Evolutionary conservation across 768 basidiomycete species (phyloP).

Genomic region (Omphalotus guepiniiformis): DNA sequence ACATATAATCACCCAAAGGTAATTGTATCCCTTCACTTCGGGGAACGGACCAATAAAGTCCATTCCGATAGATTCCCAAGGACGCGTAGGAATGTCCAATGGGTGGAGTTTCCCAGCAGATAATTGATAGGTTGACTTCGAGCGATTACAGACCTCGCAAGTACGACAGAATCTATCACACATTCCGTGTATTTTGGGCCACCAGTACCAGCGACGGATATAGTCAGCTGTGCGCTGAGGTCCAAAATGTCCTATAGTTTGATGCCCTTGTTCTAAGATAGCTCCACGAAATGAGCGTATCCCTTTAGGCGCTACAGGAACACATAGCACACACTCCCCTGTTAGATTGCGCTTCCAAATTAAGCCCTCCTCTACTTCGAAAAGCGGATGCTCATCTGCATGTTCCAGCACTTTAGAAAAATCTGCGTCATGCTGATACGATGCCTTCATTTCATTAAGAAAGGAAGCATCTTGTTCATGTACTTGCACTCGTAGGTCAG

Average conservation of each 20-base stretch:
- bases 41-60: slow-evolving; percentile 32
- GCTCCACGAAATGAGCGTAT: background rate
- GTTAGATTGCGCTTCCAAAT: background rate
- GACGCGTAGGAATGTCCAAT: slow-evolving; percentile 18
- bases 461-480: background rate
- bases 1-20: slow-evolving; percentile 4
- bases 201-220: slow-evolving; percentile 17
- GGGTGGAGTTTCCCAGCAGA: slow-evolving; percentile 15
- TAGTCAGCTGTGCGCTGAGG: slow-evolving; percentile 19
- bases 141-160: too few species aligned
- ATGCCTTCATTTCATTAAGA: background rate
- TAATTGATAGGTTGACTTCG: background rate
- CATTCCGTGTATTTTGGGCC: slow-evolving; percentile 9
- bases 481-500: background rate
- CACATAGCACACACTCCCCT: background rate
- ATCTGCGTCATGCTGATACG: background rate
- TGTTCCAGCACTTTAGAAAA: background rate
- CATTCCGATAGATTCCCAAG: slow-evolving; percentile 26
- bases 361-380: background rate
- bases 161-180: too few species aligned
- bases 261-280: background rate
- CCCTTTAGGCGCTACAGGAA: background rate
- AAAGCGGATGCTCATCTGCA: background rate
- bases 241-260: slow-evolving; percentile 21
- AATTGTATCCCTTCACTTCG: slow-evolving; percentile 16